Evolutionary conservation across 495 filamentous ascomycete species (phyloP).

Genomic region (Daldinia concentrica): DNA sequence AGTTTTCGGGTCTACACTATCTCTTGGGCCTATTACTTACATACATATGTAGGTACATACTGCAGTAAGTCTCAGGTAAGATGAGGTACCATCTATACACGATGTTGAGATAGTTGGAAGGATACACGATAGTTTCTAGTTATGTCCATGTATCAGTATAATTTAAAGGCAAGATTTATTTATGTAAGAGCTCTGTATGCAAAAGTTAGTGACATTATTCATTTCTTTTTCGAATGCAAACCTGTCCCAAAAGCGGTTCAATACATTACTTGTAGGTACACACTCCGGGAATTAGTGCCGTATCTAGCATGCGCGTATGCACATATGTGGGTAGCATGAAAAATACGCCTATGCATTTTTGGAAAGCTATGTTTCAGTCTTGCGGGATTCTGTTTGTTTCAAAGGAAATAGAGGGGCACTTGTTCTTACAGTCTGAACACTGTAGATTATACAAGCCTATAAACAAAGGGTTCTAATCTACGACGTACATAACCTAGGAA

Average conservation of each 20-base stretch:
- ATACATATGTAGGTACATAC: background rate
- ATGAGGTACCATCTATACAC: background rate
- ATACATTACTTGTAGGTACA: slow-evolving; percentile 2
- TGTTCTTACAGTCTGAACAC: background rate
- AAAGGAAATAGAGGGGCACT: slow-evolving; percentile 14
- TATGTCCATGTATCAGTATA: background rate
- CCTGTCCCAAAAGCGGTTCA: background rate
- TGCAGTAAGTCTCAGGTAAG: background rate
- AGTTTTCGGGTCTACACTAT: background rate
- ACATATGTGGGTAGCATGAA: slow-evolving; percentile 5
- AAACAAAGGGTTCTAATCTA: no score
- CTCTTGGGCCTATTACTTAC: slow-evolving; percentile 12
- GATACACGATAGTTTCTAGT: background rate
- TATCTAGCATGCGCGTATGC: slow-evolving; percentile 4
- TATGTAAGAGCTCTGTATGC: no score
- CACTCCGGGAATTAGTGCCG: slow-evolving; percentile 1
- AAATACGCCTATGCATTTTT: slow-evolving; percentile 9
- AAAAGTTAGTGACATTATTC: background rate
- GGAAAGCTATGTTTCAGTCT: slow-evolving; percentile 31
- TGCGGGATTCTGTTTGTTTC: slow-evolving; percentile 22
- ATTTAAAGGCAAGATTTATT: no score
- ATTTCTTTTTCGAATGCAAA: background rate
- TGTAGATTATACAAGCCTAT: background rate
- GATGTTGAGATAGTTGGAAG: background rate
- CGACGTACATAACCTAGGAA: no score